Base-by-base conservation (phyloP, 306 rosid species). In the Begonia masoniana region DNA sequence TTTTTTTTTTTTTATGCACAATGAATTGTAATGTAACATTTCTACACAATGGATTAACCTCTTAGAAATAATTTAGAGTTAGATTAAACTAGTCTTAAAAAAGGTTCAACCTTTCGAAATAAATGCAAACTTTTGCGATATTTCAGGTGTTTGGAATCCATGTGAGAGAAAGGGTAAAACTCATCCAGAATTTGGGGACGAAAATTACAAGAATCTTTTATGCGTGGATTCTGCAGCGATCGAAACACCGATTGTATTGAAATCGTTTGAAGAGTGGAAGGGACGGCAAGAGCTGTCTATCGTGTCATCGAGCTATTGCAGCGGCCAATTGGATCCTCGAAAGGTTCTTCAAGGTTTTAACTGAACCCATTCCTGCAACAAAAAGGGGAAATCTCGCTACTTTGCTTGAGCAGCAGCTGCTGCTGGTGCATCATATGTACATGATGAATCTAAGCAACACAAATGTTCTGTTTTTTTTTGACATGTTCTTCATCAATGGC, bases 301-400 rank as follows among this genome's bases (percentile, higher is more conserved):
- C 46, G 91, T 85, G 51, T 81, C 78, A 35, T 85, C 95, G 31
- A 85, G 95, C 76, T 85, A 85, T 60, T 85, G 91, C 70, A 85
- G 91, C 47, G 89, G 95, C 41, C 95, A 85, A 58, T 61, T 85
- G 68, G 95, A 85, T 64, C 95, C 95, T 67, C 52, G 68, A 3
- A 76, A 52, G 74, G 89, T 85, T 64, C 74, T 85, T 61, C 61
- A 67, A 53, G 86, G 89, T 59, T 55, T 71, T 52, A 77, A 62
- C 58, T 71, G 67, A 77, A 48, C 39, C 8, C 7, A 7, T 5
- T 31, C 39, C 39, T 31, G 39, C 7, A 21, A 3, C 24, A 21
- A 21, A 21, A 2, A 21, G 2, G 2, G 4, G 24, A 21, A 21
- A 2, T 21, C 24, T 21, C 24, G 2, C 2, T 21, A 3, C 24